A percentile compares a stretch with the other conserved stretches of the same genome.
These are phyloP conservation scores for Candida tetrigidarum DNA, from an alignment of 1,139 yeast species.

Conservation along the genomic window DNA sequence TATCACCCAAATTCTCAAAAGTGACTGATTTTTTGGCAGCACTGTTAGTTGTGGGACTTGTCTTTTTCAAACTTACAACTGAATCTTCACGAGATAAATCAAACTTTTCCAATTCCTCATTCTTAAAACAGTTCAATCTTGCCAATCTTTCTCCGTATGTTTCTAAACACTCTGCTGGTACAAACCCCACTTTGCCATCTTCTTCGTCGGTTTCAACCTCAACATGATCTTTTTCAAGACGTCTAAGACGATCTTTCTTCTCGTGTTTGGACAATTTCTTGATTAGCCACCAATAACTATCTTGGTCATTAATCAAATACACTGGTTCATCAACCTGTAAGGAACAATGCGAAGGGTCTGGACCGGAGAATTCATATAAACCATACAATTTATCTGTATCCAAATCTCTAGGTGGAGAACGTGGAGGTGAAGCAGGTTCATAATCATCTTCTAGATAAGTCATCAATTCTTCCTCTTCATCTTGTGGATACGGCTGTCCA, in stretches of 20 bases:
- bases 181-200: slow-evolving; percentile 79
- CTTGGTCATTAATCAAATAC: slow-evolving; percentile 80
- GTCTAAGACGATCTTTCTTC: slow-evolving; percentile 20
- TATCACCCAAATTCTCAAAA: slow-evolving; percentile 41
- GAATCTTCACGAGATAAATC: slow-evolving; percentile 19
- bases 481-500: neutral
- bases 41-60: slow-evolving; percentile 1
- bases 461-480: slow-evolving; percentile 20
- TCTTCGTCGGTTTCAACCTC: slow-evolving; percentile 46
- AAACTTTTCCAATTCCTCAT: slow-evolving; percentile 68
- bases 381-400: slow-evolving; percentile 89
- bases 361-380: slow-evolving; percentile 84
- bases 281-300: slow-evolving; percentile 97
- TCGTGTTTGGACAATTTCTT: slow-evolving; percentile 56
- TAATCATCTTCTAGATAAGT: slow-evolving; percentile 25
- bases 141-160: slow-evolving; percentile 92
- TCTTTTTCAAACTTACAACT: slow-evolving; percentile 4
- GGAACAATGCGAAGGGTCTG: slow-evolving; percentile 92
- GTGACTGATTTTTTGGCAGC: slow-evolving; percentile 41
- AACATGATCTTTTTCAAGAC: slow-evolving; percentile 10
- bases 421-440: slow-evolving; percentile 64
- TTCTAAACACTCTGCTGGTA: slow-evolving; percentile 95
- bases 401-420: slow-evolving; percentile 81
- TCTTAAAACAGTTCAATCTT: slow-evolving; percentile 87
- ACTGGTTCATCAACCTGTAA: slow-evolving; percentile 84